These are phyloP conservation scores for Oidiodendron maius DNA, from an alignment of 495 filamentous ascomycete species.

Conservation along the genomic window DNA sequence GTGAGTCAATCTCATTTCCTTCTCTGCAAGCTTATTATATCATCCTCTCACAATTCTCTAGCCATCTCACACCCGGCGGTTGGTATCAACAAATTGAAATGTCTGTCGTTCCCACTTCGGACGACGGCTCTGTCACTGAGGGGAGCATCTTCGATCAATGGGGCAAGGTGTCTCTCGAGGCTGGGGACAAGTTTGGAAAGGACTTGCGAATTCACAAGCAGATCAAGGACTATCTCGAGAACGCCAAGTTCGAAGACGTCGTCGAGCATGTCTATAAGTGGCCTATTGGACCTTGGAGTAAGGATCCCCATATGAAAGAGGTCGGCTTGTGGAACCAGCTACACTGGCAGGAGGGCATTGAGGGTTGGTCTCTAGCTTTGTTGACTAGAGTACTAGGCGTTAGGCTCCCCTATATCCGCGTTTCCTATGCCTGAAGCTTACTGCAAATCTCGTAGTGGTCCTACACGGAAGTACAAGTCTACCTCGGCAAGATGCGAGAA, in stretches of 20 bases:
- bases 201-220: neutral
- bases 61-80: constrained; percentile 29
- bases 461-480: neutral
- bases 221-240: constrained; percentile 36
- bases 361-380: neutral
- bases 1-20: neutral
- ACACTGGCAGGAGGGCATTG: neutral
- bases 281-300: constrained; percentile 28
- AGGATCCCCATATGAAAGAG: constrained; percentile 41
- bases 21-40: neutral
- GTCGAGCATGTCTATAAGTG: constrained; percentile 38
- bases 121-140: neutral
- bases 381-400: neutral
- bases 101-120: neutral
- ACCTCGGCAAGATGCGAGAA: neutral
- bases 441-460: neutral
- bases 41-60: neutral
- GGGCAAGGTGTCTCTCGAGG: neutral
- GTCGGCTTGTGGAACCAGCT: constrained; percentile 32
- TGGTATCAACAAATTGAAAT: constrained; percentile 16
- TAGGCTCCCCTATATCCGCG: neutral
- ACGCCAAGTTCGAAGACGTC: constrained; percentile 42
- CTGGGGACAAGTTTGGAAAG: neutral
- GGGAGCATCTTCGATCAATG: constrained; percentile 25
- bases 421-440: neutral